These are phyloP conservation scores for Fusarium clavum DNA, from an alignment of 2,329 filamentous ascomycete genomes.

Conservation along the genomic window DNA sequence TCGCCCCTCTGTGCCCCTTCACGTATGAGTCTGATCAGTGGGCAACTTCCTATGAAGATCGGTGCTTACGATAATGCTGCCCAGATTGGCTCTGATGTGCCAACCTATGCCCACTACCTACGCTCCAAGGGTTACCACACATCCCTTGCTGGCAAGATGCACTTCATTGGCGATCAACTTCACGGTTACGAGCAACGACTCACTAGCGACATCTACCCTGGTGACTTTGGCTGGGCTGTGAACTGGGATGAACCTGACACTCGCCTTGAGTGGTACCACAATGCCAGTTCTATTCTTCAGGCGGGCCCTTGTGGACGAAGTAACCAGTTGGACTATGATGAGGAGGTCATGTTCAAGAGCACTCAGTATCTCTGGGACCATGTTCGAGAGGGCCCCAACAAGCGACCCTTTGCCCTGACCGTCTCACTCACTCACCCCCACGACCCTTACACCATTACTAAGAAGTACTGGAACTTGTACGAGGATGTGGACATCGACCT, in stretches of 20 bases:
- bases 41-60: constrained; percentile 90
- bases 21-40: constrained; percentile 94
- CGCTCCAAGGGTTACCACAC: constrained; percentile 89
- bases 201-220: constrained; percentile 96
- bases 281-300: constrained; percentile 92
- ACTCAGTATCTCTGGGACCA: constrained; percentile 92
- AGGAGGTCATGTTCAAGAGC: constrained; percentile 93
- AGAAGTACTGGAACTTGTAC: constrained; percentile 94
- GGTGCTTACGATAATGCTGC: constrained; percentile 92
- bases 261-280: constrained; percentile 94
- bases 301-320: constrained; percentile 89
- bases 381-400: constrained; percentile 79
- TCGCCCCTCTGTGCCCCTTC: constrained; percentile 93
- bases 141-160: constrained; percentile 94
- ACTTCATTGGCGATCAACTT: constrained; percentile 94
- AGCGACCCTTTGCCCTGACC: constrained; percentile 86
- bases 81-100: constrained; percentile 83
- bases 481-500: constrained; percentile 88
- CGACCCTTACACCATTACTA: constrained; percentile 93
- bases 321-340: constrained; percentile 96
- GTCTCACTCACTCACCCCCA: constrained; percentile 95
- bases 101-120: constrained; percentile 93
- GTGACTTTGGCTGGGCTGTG: constrained; percentile 93
- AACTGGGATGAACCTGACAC: constrained; percentile 93
- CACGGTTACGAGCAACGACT: constrained; percentile 93